Evolutionary conservation across 2,329 filamentous ascomycete genomes (phyloP), one percentile per base, ranked within the genome.

Genomic region (Neocucurbitaria cava): DNA sequence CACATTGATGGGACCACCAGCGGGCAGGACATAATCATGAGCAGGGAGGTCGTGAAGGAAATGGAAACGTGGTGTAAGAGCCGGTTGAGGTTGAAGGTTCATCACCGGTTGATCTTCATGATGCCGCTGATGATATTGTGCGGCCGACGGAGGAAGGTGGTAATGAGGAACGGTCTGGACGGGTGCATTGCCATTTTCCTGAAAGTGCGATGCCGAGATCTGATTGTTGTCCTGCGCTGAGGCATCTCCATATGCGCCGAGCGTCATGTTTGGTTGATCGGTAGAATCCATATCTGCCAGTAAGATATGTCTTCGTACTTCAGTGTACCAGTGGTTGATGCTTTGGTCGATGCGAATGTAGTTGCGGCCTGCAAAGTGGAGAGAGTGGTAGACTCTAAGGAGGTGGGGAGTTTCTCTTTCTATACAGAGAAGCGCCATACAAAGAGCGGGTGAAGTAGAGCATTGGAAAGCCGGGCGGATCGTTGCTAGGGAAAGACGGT

Each of bases 11-110:
- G 41, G 13, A 3, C 18, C 17, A 28, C 48, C 28, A 5, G 11
- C 1, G 1, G 50, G 59, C 1, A 66, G 28, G 5, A 20, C 13
- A 26, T 59, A 66, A 24, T 57, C 54, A 31, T 64, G 41, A 3
- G 18, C 5, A 15, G 62, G 59, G 6, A 57, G 38, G 8, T 56
- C 21, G 4, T 21, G 40, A 21, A 59, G 39, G 20, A 56, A 53
- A 2, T 46, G 17, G 3, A 5, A 8, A 10, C 42, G 30, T 11
- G 30, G 30, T 31, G 30, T 7, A 31, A 5, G 5, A 5, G 24
- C 5, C 24, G 24, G 5, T 26, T 26, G 5, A 9, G 9, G 24
- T 26, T 26, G 24, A 26, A 15, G 10, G 9, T 10, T 18, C 8
- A 4, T 38, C 13, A 10, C 4, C 18, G 9, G n/a, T 18, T 17